phyloP scores from a whole-genome alignment of 2,329 filamentous ascomycete species.

The Fonsecaea erecta region DNA sequence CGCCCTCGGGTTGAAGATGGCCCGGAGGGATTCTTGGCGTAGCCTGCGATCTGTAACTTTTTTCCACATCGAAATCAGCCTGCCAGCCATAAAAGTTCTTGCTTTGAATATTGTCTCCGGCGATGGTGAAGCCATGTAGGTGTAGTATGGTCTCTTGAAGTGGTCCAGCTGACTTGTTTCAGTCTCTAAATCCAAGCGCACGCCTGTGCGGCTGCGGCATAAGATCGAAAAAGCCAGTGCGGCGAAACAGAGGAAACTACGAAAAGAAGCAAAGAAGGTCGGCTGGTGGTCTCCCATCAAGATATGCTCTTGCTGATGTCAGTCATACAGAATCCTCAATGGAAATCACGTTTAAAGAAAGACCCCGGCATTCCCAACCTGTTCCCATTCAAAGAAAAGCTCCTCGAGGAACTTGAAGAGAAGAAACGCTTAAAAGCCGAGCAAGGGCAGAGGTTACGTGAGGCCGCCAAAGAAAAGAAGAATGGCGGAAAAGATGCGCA shows the following conservation, averaged over 20 bases:
- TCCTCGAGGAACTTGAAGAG: slow-evolving; percentile 93
- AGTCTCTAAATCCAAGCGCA: slow-evolving; percentile 96
- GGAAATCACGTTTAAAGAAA: slow-evolving; percentile 93
- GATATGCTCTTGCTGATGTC: background rate
- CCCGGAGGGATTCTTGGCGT: background rate
- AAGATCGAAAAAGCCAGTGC: slow-evolving; percentile 93
- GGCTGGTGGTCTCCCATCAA: background rate
- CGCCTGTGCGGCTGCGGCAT: slow-evolving; percentile 83
- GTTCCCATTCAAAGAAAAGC: slow-evolving; percentile 96
- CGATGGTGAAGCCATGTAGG: slow-evolving; percentile 41
- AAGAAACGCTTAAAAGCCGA: slow-evolving; percentile 79
- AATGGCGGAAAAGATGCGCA: slow-evolving; percentile 54
- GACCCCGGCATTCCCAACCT: slow-evolving; percentile 96
- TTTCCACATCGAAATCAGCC: background rate
- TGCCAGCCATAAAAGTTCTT: background rate
- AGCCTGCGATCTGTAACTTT: background rate
- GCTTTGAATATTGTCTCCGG: background rate
- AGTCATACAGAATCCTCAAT: slow-evolving; percentile 76
- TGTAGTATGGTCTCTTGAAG: background rate
- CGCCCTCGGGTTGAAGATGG: background rate
- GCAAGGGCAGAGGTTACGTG: slow-evolving; percentile 71
- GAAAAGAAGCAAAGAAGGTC: slow-evolving; percentile 85
- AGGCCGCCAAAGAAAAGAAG: slow-evolving; percentile 67
- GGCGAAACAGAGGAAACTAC: slow-evolving; percentile 87
- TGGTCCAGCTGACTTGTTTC: slow-evolving; percentile 22